Evolutionary conservation across 2,329 filamentous ascomycete species (phyloP).

Genomic region (Talaromyces islandicus): DNA sequence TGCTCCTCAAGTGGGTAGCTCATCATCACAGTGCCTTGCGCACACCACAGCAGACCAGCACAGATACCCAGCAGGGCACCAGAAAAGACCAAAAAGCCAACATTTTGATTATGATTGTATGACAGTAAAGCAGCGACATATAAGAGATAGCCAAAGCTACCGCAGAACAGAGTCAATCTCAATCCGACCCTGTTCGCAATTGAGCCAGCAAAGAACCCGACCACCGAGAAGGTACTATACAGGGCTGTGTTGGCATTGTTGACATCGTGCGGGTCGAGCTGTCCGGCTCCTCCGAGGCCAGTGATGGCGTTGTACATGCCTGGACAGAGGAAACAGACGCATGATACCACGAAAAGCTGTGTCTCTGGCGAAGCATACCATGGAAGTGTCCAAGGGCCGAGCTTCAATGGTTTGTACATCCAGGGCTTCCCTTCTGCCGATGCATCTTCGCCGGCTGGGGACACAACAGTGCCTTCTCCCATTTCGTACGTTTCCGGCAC

Average conservation of each 20-base stretch:
- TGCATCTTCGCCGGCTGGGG: not conserved
- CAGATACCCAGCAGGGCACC: conserved; percentile 46
- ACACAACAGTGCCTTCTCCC: not conserved
- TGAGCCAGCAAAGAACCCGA: conserved; percentile 57
- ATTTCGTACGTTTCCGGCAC: not conserved
- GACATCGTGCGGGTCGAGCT: conserved; percentile 51
- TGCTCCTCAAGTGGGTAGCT: conserved; percentile 73
- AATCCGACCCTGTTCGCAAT: conserved; percentile 42
- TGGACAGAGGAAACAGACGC: conserved; percentile 66
- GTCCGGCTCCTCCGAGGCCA: conserved; percentile 61
- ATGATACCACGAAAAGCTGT: conserved; percentile 65
- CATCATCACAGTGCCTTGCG: conserved; percentile 57
- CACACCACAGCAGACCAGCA: conserved; percentile 46
- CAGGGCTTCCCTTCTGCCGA: conserved; percentile 35
- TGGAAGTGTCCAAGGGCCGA: conserved; percentile 50
- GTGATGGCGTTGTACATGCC: conserved; percentile 67
- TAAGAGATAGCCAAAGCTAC: conserved; percentile 44
- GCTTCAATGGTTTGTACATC: conserved; percentile 60
- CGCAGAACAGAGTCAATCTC: conserved; percentile 38
- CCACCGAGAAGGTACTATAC: conserved; percentile 64
- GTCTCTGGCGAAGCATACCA: conserved; percentile 70
- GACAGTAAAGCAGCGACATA: conserved; percentile 46
- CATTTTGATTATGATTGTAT: conserved; percentile 46
- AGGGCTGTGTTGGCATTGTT: conserved; percentile 66
- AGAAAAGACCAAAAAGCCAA: conserved; percentile 44